phyloP scores from a whole-genome alignment of 2,329 filamentous ascomycete species.

The Fusarium chaquense region DNA sequence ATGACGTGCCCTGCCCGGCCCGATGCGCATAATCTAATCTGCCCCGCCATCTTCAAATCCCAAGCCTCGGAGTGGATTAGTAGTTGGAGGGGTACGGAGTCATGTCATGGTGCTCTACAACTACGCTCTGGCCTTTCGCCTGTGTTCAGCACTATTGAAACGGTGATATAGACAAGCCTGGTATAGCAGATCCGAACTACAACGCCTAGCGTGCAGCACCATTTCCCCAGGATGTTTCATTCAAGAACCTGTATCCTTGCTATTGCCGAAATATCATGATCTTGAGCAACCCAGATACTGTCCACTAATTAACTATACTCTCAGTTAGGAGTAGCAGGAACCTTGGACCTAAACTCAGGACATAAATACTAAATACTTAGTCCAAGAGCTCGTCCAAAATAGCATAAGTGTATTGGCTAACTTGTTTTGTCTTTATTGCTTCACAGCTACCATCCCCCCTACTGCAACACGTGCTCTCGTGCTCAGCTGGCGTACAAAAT shows the following conservation, averaged over 20 bases:
- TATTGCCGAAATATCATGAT: background rate
- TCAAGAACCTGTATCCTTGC: slow-evolving; percentile 1
- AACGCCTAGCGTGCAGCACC: slow-evolving; percentile 1
- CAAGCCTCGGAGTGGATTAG: slow-evolving; percentile 32
- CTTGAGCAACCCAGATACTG: slow-evolving; percentile 15
- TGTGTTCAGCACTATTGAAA: background rate
- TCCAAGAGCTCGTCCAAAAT: background rate
- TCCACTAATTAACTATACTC: background rate
- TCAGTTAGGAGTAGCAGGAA: background rate
- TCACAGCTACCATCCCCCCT: background rate
- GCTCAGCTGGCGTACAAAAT: slow-evolving; percentile 28
- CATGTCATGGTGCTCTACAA: background rate
- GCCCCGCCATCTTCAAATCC: slow-evolving; percentile 46
- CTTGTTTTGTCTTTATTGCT: background rate
- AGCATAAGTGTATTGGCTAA: background rate
- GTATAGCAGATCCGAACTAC: slow-evolving; percentile 15
- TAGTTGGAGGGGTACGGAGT: slow-evolving; percentile 27
- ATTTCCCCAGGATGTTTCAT: slow-evolving; percentile 1
- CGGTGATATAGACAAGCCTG: slow-evolving; percentile 28
- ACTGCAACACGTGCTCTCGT: slow-evolving; percentile 38
- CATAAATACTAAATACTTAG: background rate
- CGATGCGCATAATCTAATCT: slow-evolving; percentile 44
- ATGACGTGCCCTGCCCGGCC: slow-evolving; percentile 46
- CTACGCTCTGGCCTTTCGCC: background rate
- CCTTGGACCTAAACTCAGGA: background rate